Conservation (phyloP, 1,284 basidiomycete genomes). For the Irpex sp. region DNA sequence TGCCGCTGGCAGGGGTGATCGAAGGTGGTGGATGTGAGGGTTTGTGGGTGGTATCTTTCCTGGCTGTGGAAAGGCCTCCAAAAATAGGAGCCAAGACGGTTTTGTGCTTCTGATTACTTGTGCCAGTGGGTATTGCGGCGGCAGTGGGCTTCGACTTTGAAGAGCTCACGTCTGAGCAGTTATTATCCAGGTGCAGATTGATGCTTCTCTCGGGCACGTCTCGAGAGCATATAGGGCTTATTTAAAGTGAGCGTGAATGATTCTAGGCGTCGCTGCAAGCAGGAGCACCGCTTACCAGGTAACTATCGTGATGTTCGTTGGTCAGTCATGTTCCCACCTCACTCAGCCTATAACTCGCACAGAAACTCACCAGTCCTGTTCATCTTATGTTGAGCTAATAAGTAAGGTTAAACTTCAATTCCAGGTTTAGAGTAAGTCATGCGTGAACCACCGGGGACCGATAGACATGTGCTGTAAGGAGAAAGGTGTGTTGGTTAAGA, state of each 20-base stretch:
- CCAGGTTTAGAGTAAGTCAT: too few relatives aligned
- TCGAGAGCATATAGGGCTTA: conserved; percentile 44
- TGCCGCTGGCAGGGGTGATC: conserved; percentile 10
- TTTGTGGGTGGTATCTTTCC: background rate
- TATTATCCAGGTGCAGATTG: conserved; percentile 46
- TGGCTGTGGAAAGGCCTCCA: conserved; percentile 10
- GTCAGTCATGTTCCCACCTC: background rate
- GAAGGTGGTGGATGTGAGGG: conserved; percentile 6
- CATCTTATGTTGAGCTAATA: background rate
- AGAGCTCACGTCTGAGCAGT: conserved; percentile 26
- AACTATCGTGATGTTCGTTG: background rate
- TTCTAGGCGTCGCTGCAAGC: background rate
- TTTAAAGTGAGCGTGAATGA: background rate
- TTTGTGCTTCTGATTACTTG: conserved; percentile 2
- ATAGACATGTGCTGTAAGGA: too few relatives aligned
- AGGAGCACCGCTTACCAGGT: conserved; percentile 1
- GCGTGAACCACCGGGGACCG: too few relatives aligned
- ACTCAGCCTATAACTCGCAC: background rate
- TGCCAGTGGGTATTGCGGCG: conserved; percentile 6
- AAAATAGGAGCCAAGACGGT: conserved; percentile 30
- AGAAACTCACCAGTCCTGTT: background rate
- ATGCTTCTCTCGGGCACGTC: conserved; percentile 38
- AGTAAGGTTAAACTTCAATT: too few relatives aligned
- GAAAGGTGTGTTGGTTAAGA: too few relatives aligned
- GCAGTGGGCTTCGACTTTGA: conserved; percentile 8